Evolutionary conservation across 441 rosid species (phyloP).

Genomic region (Euphorbia corollata): DNA sequence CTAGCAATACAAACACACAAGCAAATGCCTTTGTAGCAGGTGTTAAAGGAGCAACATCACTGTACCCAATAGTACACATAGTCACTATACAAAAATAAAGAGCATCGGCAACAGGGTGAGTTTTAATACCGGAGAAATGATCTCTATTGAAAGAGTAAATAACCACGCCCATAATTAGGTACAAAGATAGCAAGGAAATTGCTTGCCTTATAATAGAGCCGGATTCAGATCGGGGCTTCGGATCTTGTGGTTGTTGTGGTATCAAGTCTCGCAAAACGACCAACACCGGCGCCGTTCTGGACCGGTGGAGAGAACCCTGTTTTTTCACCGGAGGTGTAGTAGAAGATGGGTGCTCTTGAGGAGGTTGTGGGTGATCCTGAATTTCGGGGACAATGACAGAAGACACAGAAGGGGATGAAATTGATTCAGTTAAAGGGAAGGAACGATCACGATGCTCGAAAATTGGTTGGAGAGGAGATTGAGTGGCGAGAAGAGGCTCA

Average conservation of each 20-base stretch:
- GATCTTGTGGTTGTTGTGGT: conserved; percentile 24
- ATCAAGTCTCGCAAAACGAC: conserved; percentile 40
- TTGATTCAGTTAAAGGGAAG: conserved; percentile 30
- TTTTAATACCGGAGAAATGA: conserved; percentile 64
- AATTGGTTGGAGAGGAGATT: conserved; percentile 26
- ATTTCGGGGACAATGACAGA: conserved; percentile 36
- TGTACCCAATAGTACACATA: conserved; percentile 88
- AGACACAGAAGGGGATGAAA: conserved; percentile 34
- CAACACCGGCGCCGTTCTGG: conserved; percentile 79
- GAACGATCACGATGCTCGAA: conserved; percentile 24
- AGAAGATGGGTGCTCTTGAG: neutral
- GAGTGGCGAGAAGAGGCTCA: conserved; percentile 37
- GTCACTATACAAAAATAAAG: conserved; percentile 87
- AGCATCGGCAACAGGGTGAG: conserved; percentile 79
- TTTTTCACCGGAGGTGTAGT: conserved; percentile 18
- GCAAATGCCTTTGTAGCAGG: conserved; percentile 64
- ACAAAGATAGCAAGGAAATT: conserved; percentile 41
- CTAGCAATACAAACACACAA: conserved; percentile 66
- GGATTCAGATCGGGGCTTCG: conserved; percentile 50
- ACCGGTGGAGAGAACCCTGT: conserved; percentile 49
- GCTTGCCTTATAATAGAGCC: conserved; percentile 54
- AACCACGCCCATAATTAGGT: conserved; percentile 53
- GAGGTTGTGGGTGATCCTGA: conserved; percentile 17
- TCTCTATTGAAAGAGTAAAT: conserved; percentile 61
- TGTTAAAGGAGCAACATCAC: conserved; percentile 73